Evolutionary conservation across 2,329 filamentous ascomycete species (phyloP), one percentile per base, ranked within the genome.

Genomic region (Penicillium sp.): DNA sequence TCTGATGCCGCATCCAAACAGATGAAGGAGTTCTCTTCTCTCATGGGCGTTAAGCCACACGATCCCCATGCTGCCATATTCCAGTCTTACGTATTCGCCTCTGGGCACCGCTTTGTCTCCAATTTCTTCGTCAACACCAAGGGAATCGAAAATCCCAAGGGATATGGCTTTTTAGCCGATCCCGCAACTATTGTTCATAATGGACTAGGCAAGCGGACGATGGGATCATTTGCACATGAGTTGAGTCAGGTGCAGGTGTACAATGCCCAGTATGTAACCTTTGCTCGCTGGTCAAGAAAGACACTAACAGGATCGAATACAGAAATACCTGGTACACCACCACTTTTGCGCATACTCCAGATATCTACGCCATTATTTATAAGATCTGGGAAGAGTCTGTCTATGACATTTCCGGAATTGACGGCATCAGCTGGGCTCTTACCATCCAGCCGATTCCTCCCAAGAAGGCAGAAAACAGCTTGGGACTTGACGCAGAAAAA

Each of bases 51-150:
- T 22, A 9, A 22, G 30, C 30, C 30, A 9, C 18, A 32, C 27
- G 14, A 32, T 32, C 30, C 29, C 7, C 20, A 49, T 25, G 52
- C 52, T 1, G 48, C 47, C 5, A 32, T 31, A 33, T 37, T 41
- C 18, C 18, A 30, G 20, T 27, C 23, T 23, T 40, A 40, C 13
- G 3, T 10, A 6, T 37, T 30, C 12, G 9, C 16, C 6, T 28
- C 33, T n/a, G 34, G 26, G n/a, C 15, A 26, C 3, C 31, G 32
- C 11, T 26, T 36, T 8, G n/a, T 41, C 11, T 26, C 29, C n/a
- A 32, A 37, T 37, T 33, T 22, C 13, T 13, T 41, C 13, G 29
- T 30, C 16, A 45, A 42, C 22, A 48, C 45, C 12, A 44, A 40
- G 15, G 44, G 46, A 1, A 44, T 45, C 6, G 15, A 46, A 2